These are phyloP conservation scores for Prunella vulgaris DNA, from an alignment of 257 asterid species.

Conservation along the genomic window DNA sequence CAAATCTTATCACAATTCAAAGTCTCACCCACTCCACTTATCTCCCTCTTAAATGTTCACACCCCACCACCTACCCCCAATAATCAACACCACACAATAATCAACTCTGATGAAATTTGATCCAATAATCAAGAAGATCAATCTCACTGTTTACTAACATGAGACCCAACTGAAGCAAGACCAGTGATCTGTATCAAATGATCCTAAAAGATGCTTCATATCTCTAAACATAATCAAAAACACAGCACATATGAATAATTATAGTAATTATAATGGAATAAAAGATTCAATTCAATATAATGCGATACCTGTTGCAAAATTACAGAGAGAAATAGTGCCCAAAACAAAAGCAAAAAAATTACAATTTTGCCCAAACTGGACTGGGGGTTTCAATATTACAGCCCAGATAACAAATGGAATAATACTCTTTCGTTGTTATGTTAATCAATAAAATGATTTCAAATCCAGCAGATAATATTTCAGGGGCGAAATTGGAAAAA, in stretches of 20 bases:
- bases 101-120: too few species aligned
- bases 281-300: conserved; percentile 20
- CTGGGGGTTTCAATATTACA: conserved; percentile 30
- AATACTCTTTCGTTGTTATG: conserved; percentile 27
- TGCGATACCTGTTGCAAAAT: conserved; percentile 7
- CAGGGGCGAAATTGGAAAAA: neutral
- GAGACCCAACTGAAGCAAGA: too few species aligned
- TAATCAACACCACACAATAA: neutral
- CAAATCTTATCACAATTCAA: neutral
- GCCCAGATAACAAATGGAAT: conserved; percentile 40
- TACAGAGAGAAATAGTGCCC: neutral
- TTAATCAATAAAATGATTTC: conserved; percentile 25
- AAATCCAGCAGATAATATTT: conserved; percentile 13
- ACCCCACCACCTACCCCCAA: neutral
- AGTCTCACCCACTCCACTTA: neutral
- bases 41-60: neutral
- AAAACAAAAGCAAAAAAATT: neutral
- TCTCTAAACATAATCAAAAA: neutral
- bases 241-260: neutral
- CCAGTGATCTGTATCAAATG: too few species aligned
- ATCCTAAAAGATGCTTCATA: neutral
- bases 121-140: too few species aligned
- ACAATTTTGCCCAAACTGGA: conserved; percentile 29
- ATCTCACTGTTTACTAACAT: too few species aligned
- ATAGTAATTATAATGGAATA: neutral